Percentiles rank a stretch among this genome's conserved stretches.
Conservation (phyloP, 345 rosid species). For the Lepidium sativum region DNA sequence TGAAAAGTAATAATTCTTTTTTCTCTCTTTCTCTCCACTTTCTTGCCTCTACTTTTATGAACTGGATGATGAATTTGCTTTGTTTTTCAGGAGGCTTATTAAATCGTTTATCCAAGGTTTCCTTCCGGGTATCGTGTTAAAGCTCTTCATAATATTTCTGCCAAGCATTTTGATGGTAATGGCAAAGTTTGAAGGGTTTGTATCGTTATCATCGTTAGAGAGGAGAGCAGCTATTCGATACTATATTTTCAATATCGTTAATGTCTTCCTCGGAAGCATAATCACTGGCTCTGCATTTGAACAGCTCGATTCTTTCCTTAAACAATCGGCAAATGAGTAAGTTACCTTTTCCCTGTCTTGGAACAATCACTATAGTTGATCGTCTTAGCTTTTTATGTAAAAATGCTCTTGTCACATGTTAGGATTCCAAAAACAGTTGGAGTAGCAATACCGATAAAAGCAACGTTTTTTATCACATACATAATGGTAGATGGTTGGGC, state of each 20-base stretch:
- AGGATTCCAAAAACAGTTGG: slow-evolving; percentile 83
- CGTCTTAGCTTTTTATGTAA: not conserved
- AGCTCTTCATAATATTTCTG: slow-evolving; percentile 88
- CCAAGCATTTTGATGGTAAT: slow-evolving; percentile 89
- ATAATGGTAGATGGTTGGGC: slow-evolving; percentile 99
- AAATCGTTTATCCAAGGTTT: slow-evolving; percentile 80
- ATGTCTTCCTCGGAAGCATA: slow-evolving; percentile 75
- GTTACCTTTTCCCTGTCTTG: slow-evolving; percentile 1
- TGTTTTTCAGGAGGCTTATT: slow-evolving; percentile 40
- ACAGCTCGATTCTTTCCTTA: slow-evolving; percentile 58
- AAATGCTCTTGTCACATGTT: slow-evolving; percentile 5
- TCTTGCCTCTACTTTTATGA: not conserved
- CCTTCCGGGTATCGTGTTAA: slow-evolving; percentile 80
- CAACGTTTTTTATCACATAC: slow-evolving; percentile 88
- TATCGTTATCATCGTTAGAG: slow-evolving; percentile 70
- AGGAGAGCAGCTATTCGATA: slow-evolving; percentile 84
- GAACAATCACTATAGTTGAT: not conserved
- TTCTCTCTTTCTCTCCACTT: not conserved
- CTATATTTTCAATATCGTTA: slow-evolving; percentile 68
- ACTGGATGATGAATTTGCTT: not conserved
- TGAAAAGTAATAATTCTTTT: slow-evolving; percentile 31
- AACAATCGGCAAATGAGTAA: slow-evolving; percentile 67
- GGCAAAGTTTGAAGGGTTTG: slow-evolving; percentile 93
- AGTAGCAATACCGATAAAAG: slow-evolving; percentile 77
- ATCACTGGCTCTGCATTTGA: slow-evolving; percentile 70